Base-by-base conservation (phyloP, 192 early-diverging fungal genomes). In the Backusella sp. region DNA sequence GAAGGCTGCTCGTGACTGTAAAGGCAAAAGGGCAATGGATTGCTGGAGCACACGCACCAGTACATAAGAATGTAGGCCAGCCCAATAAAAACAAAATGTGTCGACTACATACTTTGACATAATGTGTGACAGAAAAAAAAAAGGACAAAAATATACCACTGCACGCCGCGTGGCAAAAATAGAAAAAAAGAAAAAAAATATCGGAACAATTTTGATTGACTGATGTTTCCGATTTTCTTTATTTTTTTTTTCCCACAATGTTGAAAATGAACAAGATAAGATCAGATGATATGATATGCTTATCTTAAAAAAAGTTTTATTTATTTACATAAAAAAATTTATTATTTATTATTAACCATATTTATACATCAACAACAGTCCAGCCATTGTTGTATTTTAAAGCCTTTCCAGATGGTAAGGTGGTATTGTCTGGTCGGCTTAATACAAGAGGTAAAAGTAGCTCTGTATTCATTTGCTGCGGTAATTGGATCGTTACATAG, bases 1-100 rank as follows among this genome's bases (percentile, higher is more conserved):
- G 46, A 72, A 65, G 8, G 69, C 76, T 12, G 71, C 4, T 19
- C 69, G 44, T 6, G 68, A 42, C 0, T 35, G 44, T 1, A 72
- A 21, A 14, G 76, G 76, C 35, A 44, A 19, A 30, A 77, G 30
- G 15, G 76, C 76, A 12, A 77, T 72, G 6, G 76, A 52, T 6
- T 30, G n/a, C 7, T 70, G 53, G 2, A 77, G 26, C 26, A 77
- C 59, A 21, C 69, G 76, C 3, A 77, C 59, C 2, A 77, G 7
- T 0, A 77, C 56, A 42, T 77, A 77, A 8, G 32, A 65, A 15
- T 77, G 69, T 39, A 35, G 21, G 4, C 21, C 53, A n/a, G 76
- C 23, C 76, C 76, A 77, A 49, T 77, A 70, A 41, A 77, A 77
- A 62, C 68, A 72, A 66, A 77, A 77, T 34, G 76, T 77, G 39